Base-by-base conservation (phyloP, 164 flowering plant genomes). In the Stephania japonica region DNA sequence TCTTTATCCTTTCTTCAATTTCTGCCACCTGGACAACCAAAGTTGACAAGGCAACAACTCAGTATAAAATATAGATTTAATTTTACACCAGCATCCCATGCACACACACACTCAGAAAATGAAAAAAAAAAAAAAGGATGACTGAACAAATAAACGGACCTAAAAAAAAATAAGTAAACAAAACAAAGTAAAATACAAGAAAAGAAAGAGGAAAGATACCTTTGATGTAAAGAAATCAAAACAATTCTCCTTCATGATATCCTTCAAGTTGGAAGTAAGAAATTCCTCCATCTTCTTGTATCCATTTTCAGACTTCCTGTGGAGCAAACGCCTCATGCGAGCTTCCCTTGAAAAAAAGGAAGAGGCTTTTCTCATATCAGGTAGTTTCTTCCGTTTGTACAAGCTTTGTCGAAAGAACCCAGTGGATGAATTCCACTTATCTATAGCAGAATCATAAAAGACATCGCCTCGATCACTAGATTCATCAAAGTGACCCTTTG, bases 291-390 rank as follows among this genome's bases (percentile, higher is more conserved):
- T 86, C 76, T 84, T 91, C 80, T 85, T 91, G 74, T 87, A 96
- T 18, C 90, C 86, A 82, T 75, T 86, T 77, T 85, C 92, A 73
- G 90, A 80, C 77, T 91, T 93, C 81, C 89, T 87, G 42, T 85
- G 78, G 27, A 93, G 82, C 90, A 84, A 92, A 65, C 84, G 88
- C 80, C 93, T 89, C 78, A 88, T 82, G 6, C 86, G 98, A 49
- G 95, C 97, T 81, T 93, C 97, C 82, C 95, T 88, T n/a, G 99
- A 86, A 38, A 88, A 78, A 67, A 95, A 86, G 59, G 96, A 85
- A 62, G 97, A 88, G 53, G 92, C 85, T 80, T 78, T 90, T 82
- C 94, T 84, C 19, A 97, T 86, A 86, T 88, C 97, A 81, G 85
- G 88, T 25, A 92, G 73, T 78, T 95, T 95, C 53, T 89, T 85